A percentile compares a stretch with the other conserved stretches of the same genome.
These are phyloP conservation scores for Tolypocladium ophioglossoides DNA, from an alignment of 2,329 filamentous ascomycete genomes.

Conservation along the genomic window DNA sequence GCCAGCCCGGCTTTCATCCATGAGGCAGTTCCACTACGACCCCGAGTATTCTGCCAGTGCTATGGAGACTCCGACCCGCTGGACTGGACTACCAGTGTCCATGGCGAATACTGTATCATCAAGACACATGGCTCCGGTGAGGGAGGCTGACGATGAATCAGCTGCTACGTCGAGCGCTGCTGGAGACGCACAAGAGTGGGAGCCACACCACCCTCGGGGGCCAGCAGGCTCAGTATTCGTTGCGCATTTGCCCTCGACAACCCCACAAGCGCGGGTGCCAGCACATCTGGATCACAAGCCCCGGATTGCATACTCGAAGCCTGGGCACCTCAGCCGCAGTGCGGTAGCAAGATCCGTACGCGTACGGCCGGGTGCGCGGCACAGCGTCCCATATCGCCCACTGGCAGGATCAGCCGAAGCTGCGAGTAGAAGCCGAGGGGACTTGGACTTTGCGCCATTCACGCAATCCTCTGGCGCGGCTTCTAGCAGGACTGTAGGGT, in stretches of 20 bases:
- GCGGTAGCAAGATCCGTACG: neutral
- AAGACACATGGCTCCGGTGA: slow-evolving; percentile 19
- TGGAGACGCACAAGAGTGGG: neutral
- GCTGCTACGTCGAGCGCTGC: slow-evolving; percentile 4
- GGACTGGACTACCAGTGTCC: slow-evolving; percentile 30
- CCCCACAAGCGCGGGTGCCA: slow-evolving; percentile 11
- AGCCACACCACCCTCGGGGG: neutral
- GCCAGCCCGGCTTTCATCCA: slow-evolving; percentile 12
- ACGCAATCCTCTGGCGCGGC: neutral
- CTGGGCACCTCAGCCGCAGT: neutral
- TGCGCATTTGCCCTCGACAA: slow-evolving; percentile 8
- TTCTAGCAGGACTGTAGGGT: neutral
- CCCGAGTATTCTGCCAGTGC: slow-evolving; percentile 10
- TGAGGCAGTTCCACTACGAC: slow-evolving; percentile 10
- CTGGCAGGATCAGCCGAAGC: neutral
- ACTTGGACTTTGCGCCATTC: neutral
- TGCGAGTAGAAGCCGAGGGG: neutral
- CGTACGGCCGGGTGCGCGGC: neutral
- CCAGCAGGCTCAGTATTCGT: neutral
- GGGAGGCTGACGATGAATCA: slow-evolving; percentile 18
- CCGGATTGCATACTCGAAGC: neutral
- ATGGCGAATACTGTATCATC: slow-evolving; percentile 19
- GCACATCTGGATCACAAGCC: slow-evolving; percentile 2
- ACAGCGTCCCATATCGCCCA: neutral
- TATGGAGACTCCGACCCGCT: slow-evolving; percentile 34